Evolutionary conservation across 768 basidiomycete species (phyloP), one percentile per base, ranked within the genome.

Genomic region (Scleroderma bovista): DNA sequence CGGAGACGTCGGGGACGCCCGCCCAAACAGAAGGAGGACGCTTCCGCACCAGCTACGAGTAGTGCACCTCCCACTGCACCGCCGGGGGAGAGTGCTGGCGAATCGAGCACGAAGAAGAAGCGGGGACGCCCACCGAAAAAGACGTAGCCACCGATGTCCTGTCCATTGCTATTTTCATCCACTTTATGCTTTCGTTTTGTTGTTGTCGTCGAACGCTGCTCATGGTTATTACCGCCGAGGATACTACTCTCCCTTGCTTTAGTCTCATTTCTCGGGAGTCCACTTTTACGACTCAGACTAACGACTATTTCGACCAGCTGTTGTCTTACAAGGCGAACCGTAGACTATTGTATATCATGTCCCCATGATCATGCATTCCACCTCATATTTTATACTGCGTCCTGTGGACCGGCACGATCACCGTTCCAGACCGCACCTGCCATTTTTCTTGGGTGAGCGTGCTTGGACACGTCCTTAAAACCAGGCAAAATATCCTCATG

Each of bases 1-100:
- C 76, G 84, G 59, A 81, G 76, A 66, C 78, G 41, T 16, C 41
- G 88, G 53, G 87, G 87, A 36, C 81, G 87, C 53, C 87, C 88
- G 50, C 84, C 81, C 56, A 89, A 89, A 68, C 73, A 79, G 48
- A 83, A 77, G 50, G 69, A 76, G 20, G 57, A 64, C 47, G 63
- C 60, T 44, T 70, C 75, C 37, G 70, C 67, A 17, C 63, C 72
- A 46, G 64, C 67, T 0, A 47, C 61, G 37, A 49, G 55, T 15
- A 13, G 51, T 19, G 40, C 47, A 17, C 24, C 55, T 39, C 34
- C 51, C 19, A 57, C 64, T n/a, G n/a, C n/a, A n/a, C n/a, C n/a
- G n/a, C n/a, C n/a, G 52, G 74, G 67, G 10, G 72, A 70, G 43
- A 70, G 73, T 51, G 62, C 56, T 33, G 70, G 72, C 36, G 83